A percentile compares a stretch with the other conserved stretches of the same genome.
Evolutionary conservation across 2,329 filamentous ascomycete species (phyloP).

Genomic region (Sporothrix phasma): DNA sequence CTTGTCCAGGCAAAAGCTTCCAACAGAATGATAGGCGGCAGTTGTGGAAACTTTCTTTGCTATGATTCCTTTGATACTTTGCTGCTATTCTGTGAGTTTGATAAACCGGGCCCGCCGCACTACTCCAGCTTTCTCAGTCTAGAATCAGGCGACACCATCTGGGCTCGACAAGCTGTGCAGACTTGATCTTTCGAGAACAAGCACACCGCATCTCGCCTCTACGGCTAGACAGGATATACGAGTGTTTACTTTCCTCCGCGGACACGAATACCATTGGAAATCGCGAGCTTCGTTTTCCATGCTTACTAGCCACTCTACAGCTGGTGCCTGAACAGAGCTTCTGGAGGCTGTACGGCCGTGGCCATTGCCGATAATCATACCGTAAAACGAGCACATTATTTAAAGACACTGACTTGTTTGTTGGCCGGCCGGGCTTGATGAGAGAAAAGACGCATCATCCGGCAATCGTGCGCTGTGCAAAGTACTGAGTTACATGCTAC

Average conservation of each 20-base stretch:
- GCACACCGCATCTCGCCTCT: neutral
- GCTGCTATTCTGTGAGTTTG: neutral
- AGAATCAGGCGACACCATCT: neutral
- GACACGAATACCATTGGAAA: neutral
- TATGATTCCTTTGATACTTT: no score
- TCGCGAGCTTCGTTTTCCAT: constrained; percentile 7
- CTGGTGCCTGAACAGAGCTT: neutral
- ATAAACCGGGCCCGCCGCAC: neutral
- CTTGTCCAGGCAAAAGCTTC: no score
- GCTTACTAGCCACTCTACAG: constrained; percentile 8
- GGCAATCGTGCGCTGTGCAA: neutral
- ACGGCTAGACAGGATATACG: neutral
- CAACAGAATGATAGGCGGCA: no score
- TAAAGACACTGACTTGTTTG: neutral
- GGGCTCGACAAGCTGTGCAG: neutral
- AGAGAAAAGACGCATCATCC: neutral
- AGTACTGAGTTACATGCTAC: no score
- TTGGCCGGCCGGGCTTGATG: neutral
- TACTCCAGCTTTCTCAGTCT: no score
- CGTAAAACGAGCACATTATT: neutral
- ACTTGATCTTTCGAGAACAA: neutral
- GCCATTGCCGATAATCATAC: neutral
- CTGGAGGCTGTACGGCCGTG: no score
- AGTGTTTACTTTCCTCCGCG: no score
- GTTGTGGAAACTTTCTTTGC: no score